Evolutionary conservation across 2,329 filamentous ascomycete species (phyloP).

Genomic region (Biscogniauxia sp.): DNA sequence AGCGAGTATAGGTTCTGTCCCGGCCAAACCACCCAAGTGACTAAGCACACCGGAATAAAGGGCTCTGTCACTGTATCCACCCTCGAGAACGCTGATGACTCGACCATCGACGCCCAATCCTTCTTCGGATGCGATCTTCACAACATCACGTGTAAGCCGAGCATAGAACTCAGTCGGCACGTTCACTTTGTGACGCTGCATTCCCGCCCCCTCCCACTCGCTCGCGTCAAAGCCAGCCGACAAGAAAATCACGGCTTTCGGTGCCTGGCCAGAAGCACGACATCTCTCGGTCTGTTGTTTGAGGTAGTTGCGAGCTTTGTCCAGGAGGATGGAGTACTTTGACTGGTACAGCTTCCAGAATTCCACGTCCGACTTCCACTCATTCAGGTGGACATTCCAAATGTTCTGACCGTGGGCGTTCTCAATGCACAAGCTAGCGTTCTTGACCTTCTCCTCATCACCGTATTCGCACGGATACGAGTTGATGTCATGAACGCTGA

Average conservation of each 20-base stretch:
- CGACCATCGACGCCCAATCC: constrained; percentile 76
- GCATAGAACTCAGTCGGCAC: constrained; percentile 97
- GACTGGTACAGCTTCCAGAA: constrained; percentile 88
- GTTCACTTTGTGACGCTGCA: constrained; percentile 95
- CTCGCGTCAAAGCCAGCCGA: constrained; percentile 97
- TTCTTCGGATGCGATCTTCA: constrained; percentile 77
- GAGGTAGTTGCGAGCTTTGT: constrained; percentile 80
- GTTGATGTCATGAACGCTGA: constrained; percentile 96
- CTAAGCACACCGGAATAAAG: constrained; percentile 85
- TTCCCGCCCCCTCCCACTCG: constrained; percentile 86
- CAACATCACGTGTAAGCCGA: constrained; percentile 80
- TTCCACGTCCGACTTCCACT: constrained; percentile 77
- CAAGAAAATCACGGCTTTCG: constrained; percentile 87
- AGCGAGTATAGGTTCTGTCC: constrained; percentile 43
- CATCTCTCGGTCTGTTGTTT: constrained; percentile 67
- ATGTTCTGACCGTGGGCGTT: constrained; percentile 91
- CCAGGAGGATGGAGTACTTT: constrained; percentile 72
- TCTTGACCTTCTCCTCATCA: constrained; percentile 90
- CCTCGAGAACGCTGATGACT: constrained; percentile 90
- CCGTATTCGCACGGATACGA: constrained; percentile 95
- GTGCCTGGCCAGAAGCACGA: constrained; percentile 54
- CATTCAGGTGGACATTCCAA: constrained; percentile 92
- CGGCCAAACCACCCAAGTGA: constrained; percentile 80
- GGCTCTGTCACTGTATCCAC: constrained; percentile 92
- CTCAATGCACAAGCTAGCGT: constrained; percentile 90